A percentile compares a stretch with the other conserved stretches of the same genome.
Conservation (phyloP, 805 yeast genomes). For the Dipodascus geniculatus region DNA sequence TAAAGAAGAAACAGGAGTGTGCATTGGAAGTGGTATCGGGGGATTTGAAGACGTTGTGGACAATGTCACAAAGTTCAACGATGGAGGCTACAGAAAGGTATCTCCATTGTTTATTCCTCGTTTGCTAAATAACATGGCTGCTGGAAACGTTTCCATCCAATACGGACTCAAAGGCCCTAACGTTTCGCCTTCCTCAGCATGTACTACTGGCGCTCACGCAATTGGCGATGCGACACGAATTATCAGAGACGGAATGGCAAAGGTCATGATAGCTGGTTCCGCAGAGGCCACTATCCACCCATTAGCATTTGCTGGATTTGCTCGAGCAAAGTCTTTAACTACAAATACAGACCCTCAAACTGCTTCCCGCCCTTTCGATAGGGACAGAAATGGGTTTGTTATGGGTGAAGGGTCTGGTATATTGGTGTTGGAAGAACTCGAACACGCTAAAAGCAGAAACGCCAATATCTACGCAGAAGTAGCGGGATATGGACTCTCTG, state of each 20-base stretch:
- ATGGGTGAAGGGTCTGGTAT: constrained; percentile 90
- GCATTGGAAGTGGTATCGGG: constrained; percentile 92
- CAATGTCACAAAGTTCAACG: constrained; percentile 41
- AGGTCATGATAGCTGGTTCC: constrained; percentile 91
- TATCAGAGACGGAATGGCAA: constrained; percentile 67
- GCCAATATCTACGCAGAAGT: constrained; percentile 69
- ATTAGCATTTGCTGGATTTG: constrained; percentile 77
- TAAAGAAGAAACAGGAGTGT: constrained; percentile 38
- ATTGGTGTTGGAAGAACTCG: constrained; percentile 60
- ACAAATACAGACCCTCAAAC: constrained; percentile 50
- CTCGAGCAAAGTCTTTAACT: constrained; percentile 73
- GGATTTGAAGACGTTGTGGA: constrained; percentile 64
- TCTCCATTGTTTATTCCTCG: constrained; percentile 84
- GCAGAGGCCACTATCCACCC: constrained; percentile 84
- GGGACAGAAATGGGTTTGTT: constrained; percentile 71
- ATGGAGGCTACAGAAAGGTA: constrained; percentile 51
- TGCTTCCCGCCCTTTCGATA: constrained; percentile 85
- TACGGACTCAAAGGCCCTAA: constrained; percentile 74
- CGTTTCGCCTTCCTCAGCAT: constrained; percentile 85
- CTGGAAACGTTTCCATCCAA: constrained; percentile 77
- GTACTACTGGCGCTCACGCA: constrained; percentile 92
- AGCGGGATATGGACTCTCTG: constrained; percentile 79
- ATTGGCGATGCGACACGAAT: constrained; percentile 87
- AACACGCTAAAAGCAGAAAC: constrained; percentile 54
- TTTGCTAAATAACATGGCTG: constrained; percentile 83